Conservation (phyloP, 2,329 filamentous ascomycete genomes). For the Monosporascus cannonballus region DNA sequence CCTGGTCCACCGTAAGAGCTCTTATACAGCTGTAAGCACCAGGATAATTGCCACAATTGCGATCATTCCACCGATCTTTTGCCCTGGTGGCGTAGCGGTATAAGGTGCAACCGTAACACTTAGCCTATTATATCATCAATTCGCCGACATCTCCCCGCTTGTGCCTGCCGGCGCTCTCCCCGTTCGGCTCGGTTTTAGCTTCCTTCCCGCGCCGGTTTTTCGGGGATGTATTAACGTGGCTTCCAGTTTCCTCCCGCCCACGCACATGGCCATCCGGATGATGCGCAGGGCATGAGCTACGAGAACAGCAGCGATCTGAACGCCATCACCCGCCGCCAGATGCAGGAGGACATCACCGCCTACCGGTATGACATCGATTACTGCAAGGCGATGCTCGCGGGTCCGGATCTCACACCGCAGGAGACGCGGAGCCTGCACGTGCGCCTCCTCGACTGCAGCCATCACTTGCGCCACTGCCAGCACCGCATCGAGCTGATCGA, state of each 20-base stretch:
- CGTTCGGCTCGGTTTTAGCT: background rate
- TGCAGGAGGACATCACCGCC: slow-evolving; percentile 35
- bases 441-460: slow-evolving; percentile 35
- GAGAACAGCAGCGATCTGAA: slow-evolving; percentile 22
- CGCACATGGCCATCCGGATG: slow-evolving; percentile 4
- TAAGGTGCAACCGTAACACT: too few relatives aligned
- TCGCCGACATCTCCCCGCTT: background rate
- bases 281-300: slow-evolving; percentile 16
- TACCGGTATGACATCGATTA: slow-evolving; percentile 38
- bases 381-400: slow-evolving; percentile 29
- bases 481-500: slow-evolving; percentile 36
- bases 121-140: background rate
- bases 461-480: slow-evolving; percentile 36
- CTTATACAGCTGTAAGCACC: too few relatives aligned
- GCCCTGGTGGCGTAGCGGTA: too few relatives aligned
- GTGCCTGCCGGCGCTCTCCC: background rate
- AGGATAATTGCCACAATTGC: too few relatives aligned
- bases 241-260: slow-evolving; percentile 1
- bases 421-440: slow-evolving; percentile 36
- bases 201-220: background rate
- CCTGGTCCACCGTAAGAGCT: too few relatives aligned
- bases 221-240: background rate
- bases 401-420: slow-evolving; percentile 30
- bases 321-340: slow-evolving; percentile 29
- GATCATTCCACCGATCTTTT: too few relatives aligned